A percentile compares a stretch with the other conserved stretches of the same genome.
phyloP scores from a whole-genome alignment of 164 flowering plant species.

The Magnolia sinica region DNA sequence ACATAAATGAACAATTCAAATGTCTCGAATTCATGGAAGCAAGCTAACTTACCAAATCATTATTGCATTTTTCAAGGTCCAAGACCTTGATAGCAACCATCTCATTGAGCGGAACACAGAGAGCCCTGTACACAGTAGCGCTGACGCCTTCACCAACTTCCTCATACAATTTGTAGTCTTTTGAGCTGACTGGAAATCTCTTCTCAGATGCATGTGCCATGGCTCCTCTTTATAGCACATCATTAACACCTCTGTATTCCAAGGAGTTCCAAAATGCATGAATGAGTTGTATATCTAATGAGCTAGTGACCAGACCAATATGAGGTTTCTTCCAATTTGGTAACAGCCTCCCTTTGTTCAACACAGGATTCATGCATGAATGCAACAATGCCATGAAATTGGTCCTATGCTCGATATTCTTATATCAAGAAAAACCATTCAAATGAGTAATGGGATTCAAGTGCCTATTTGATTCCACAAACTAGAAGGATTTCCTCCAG shows the following conservation, averaged over 20 bases:
- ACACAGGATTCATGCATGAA: conserved; percentile 7
- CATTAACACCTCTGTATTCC: conserved; percentile 22
- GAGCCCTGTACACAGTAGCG: conserved; percentile 87
- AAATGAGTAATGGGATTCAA: background rate
- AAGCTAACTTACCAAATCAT: conserved; percentile 71
- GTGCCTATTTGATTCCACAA: background rate
- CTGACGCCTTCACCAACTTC: conserved; percentile 95
- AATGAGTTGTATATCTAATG: conserved; percentile 6
- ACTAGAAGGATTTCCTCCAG: background rate
- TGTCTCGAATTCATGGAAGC: background rate
- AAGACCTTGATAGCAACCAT: conserved; percentile 89
- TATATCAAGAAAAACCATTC: conserved; percentile 4
- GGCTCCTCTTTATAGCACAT: conserved; percentile 33
- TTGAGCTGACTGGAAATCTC: conserved; percentile 60
- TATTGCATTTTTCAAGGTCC: conserved; percentile 88
- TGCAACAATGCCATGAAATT: conserved; percentile 4
- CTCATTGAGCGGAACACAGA: conserved; percentile 79
- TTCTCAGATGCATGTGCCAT: conserved; percentile 50
- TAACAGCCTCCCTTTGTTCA: conserved; percentile 32
- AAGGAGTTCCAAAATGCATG: conserved; percentile 11
- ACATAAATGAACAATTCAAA: background rate
- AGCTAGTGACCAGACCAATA: conserved; percentile 19
- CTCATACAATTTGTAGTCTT: conserved; percentile 75
- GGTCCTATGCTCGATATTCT: background rate
- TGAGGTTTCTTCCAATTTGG: conserved; percentile 38